Base-by-base conservation (phyloP, 2,329 filamentous ascomycete genomes). In the Coccinonectria pachysandricola region DNA sequence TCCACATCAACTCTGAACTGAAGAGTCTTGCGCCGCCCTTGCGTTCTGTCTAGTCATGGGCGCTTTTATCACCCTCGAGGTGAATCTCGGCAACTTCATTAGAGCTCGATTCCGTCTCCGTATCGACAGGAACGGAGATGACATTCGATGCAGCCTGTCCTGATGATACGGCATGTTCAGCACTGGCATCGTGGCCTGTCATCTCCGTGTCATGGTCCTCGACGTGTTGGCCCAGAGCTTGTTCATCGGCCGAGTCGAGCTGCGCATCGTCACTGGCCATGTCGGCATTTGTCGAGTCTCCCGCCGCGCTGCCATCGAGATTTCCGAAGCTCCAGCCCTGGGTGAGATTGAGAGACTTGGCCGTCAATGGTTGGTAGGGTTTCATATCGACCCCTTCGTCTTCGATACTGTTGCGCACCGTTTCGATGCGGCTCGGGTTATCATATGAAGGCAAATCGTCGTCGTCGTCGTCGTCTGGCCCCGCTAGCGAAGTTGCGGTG, bases 81-180 rank as follows among this genome's bases (percentile, higher is more conserved):
- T 65, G 62, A 22, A 68, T 68, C 43, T 69, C 65, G 6, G 63
- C 49, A 6, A 65, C 64, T 20, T 63, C 60, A 16, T 62, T 60
- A 8, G 58, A 64, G 26, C 48, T 49, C 15, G 40, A 43, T 14
- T 59, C 57, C 13, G 44, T 51, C 10, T 48, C 51, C 15, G 42
- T 49, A 4, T 49, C 41, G 8, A 54, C 44, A 12, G 56, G 51
- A 24, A 67, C 54, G 11, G 56, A 54, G 27, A 64, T 51, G 12
- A 65, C 46, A n/a, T n/a, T n/a, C n/a, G n/a, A n/a, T n/a, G n/a
- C n/a, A n/a, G n/a, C n/a, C n/a, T n/a, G n/a, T n/a, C 19, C 9
- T 39, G 27, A 16, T 30, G 30, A 9, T 36, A 23, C 19, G 6
- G 25, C 18, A 19, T 19, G 17, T n/a, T n/a, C n/a, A n/a, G n/a